Evolutionary conservation across 176 grass and related monocot species (phyloP).

Genomic region (Aegilops longissima): DNA sequence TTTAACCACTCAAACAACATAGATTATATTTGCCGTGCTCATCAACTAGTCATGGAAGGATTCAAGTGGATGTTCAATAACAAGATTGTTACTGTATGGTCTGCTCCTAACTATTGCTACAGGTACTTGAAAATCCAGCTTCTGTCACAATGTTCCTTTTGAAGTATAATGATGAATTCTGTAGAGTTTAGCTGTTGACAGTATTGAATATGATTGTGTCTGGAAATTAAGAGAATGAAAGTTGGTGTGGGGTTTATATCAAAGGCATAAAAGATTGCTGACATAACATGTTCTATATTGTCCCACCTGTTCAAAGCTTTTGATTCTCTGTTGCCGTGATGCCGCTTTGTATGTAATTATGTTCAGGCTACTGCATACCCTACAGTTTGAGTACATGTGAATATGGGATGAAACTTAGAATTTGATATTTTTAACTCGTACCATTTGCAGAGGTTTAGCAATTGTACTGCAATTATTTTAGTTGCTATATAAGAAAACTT

Average conservation of each 20-base stretch:
- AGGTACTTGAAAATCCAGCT: constrained; percentile 54
- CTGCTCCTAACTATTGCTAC: constrained; percentile 99
- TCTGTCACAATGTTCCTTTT: neutral
- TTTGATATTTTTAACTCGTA: neutral
- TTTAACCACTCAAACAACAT: constrained; percentile 97
- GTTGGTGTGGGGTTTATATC: neutral
- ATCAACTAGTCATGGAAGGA: constrained; percentile 99
- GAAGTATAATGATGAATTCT: constrained; percentile 1
- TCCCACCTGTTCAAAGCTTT: neutral
- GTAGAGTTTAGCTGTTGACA: constrained; percentile 19
- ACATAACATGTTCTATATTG: neutral
- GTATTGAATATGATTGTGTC: neutral
- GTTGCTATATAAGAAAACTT: neutral
- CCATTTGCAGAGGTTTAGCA: neutral
- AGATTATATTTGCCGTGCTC: constrained; percentile 97
- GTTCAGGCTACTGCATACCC: neutral
- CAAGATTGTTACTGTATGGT: constrained; percentile 99
- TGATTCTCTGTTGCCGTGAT: neutral
- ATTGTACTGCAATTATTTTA: constrained; percentile 17
- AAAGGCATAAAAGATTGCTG: constrained; percentile 8
- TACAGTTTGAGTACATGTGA: neutral
- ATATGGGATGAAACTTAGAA: neutral
- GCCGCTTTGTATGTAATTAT: neutral
- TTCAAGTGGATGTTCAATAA: constrained; percentile 99
- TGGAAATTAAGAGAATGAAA: neutral